Evolutionary conservation across 441 rosid genomes (phyloP).

Genomic region (Breynia disticha): DNA sequence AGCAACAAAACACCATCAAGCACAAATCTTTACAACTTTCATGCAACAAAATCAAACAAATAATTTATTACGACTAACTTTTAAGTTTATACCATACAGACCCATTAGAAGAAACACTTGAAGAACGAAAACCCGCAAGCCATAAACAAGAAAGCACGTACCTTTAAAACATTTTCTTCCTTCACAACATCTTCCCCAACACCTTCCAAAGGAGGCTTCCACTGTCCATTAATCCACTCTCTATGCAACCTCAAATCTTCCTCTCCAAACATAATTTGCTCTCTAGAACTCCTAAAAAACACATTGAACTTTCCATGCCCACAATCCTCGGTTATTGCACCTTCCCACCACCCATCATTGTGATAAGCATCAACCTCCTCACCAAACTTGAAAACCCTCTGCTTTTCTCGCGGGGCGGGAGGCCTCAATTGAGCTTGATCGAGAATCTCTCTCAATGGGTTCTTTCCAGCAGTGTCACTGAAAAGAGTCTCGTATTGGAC

Average conservation of each 20-base stretch:
- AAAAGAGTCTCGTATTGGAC: conserved; percentile 46
- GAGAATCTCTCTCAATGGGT: conserved; percentile 34
- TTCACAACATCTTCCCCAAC: conserved; percentile 16
- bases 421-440: conserved; percentile 51
- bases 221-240: conserved; percentile 54
- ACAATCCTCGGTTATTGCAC: conserved; percentile 46
- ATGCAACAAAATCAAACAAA: no score
- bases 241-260: conserved; percentile 52
- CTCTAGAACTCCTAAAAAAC: conserved; percentile 45
- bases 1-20: no score
- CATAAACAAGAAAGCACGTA: conserved; percentile 4
- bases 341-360: conserved; percentile 94
- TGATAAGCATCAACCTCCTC: conserved; percentile 59
- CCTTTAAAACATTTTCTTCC: conserved; percentile 18
- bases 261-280: conserved; percentile 40
- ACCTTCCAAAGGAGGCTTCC: conserved; percentile 54
- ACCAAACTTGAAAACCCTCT: conserved; percentile 31
- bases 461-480: conserved; percentile 37
- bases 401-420: conserved; percentile 42
- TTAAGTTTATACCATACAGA: no score
- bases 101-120: no score
- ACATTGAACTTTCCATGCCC: conserved; percentile 47
- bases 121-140: background rate
- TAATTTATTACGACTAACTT: no score
- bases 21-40: no score